Conservation (phyloP, 768 basidiomycete species). For the Phanerodontia chrysosporium region DNA sequence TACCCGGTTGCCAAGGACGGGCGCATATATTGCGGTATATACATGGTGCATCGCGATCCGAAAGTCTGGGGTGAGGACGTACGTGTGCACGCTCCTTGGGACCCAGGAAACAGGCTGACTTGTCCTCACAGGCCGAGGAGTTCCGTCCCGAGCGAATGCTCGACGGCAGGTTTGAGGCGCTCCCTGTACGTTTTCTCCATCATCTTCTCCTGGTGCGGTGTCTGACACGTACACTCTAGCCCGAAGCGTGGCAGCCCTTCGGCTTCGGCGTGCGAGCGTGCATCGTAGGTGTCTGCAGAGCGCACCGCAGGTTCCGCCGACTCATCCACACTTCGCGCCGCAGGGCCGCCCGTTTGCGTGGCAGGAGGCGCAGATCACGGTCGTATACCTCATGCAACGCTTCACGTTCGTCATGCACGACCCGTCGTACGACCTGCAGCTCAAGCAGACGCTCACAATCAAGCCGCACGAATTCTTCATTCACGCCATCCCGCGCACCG, state of each 20-base stretch:
- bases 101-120: not conserved
- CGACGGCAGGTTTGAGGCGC: conserved; percentile 42
- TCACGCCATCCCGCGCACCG: conserved; percentile 26
- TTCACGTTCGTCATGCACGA: conserved; percentile 42
- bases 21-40: conserved; percentile 25
- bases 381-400: conserved; percentile 38
- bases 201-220: not conserved
- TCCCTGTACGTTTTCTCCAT: conserved; percentile 29
- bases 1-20: conserved; percentile 34
- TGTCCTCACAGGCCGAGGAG: conserved; percentile 25
- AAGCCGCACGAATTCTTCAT: conserved; percentile 42
- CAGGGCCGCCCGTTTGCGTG: conserved; percentile 42
- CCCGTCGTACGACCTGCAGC: conserved; percentile 39
- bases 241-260: conserved; percentile 41
- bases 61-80: conserved; percentile 47
- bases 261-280: conserved; percentile 24
- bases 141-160: conserved; percentile 48
- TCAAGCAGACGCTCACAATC: conserved; percentile 43
- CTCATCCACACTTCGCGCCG: not conserved
- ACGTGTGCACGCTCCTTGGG: conserved; percentile 14
- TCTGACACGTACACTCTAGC: conserved; percentile 19
- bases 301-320: too few relatives aligned
- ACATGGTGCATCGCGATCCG: conserved; percentile 36
- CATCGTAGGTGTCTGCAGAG: conserved; percentile 19
- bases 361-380: conserved; percentile 41